Conservation (phyloP, 805 yeast species). For the Lipomyces oligophaga region DNA sequence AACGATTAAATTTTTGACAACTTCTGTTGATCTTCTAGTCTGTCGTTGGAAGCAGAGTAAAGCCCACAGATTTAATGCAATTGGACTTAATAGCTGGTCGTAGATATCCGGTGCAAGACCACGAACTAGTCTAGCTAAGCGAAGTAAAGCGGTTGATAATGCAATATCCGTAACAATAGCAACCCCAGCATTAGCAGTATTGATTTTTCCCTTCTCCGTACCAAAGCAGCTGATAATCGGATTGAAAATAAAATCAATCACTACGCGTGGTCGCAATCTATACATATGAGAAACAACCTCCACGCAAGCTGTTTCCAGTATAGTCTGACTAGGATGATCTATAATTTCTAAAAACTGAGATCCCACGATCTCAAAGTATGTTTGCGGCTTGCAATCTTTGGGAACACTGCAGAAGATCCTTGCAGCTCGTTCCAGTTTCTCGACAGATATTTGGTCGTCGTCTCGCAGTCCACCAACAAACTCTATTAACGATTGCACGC, state of each 20-base stretch:
- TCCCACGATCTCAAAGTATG: slow-evolving; percentile 59
- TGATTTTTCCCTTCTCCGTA: slow-evolving; percentile 1
- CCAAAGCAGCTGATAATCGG: slow-evolving; percentile 18
- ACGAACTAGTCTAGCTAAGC: slow-evolving; percentile 13
- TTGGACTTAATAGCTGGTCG: slow-evolving; percentile 2
- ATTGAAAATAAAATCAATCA: slow-evolving; percentile 55
- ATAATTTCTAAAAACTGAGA: slow-evolving; percentile 51
- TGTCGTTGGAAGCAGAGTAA: slow-evolving; percentile 13
- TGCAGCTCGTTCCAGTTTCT: slow-evolving; percentile 64
- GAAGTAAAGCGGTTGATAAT: slow-evolving; percentile 39
- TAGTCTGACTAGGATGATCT: slow-evolving; percentile 56
- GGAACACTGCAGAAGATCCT: slow-evolving; percentile 65
- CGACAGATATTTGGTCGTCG: slow-evolving; percentile 61
- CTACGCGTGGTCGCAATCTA: slow-evolving; percentile 40
- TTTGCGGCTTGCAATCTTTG: slow-evolving; percentile 41
- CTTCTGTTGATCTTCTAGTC: slow-evolving; percentile 22
- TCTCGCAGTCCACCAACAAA: slow-evolving; percentile 74
- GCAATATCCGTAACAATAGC: slow-evolving; percentile 35
- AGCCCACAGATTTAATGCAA: slow-evolving; percentile 19
- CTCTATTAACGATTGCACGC: slow-evolving; percentile 71
- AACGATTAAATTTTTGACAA: slow-evolving; percentile 9
- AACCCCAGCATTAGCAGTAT: slow-evolving; percentile 1
- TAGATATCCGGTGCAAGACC: slow-evolving; percentile 11
- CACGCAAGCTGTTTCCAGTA: slow-evolving; percentile 45
- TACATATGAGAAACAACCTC: slow-evolving; percentile 49